Evolutionary conservation across 2,329 filamentous ascomycete genomes (phyloP), one percentile per base, ranked within the genome.

Genomic region (Fusarium xyrophilum): DNA sequence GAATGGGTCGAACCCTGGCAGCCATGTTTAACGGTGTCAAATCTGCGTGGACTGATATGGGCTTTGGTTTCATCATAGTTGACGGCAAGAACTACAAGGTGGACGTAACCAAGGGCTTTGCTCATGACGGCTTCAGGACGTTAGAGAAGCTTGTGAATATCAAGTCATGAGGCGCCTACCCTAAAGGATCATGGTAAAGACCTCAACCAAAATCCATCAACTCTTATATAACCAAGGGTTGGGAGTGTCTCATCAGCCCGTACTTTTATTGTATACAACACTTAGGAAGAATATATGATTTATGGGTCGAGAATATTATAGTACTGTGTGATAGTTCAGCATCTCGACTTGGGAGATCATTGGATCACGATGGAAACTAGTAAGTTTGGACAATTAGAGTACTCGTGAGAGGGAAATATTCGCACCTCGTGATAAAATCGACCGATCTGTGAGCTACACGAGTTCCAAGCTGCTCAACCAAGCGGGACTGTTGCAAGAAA

Each of bases 91-190:
- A 78, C 54, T 88, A 86, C 74, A 89, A 88, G 78, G 75, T 90
- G 25, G 88, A 89, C 69, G 80, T 88, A 19, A 80, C 80, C 5
- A 82, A 82, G 39, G 87, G 85, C 2, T 88, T 86, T 79, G 85
- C 85, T 25, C 80, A 89, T 50, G 88, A 90, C 40, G 80, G 84
- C 7, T 89, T 89, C 43, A 81, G 80, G 56, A 85, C 85, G 6
- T 74, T 90, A 55, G 88, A 90, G 76, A 82, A 84, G 66, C 73
- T 90, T 39, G 81, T 86, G 33, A 73, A 73, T 21, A 72, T 75
- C 42, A 65, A 74, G 53, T 44, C 60, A n/a, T 74, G 25, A 66
- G 27, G 4, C 44, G 11, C 43, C 25, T 56, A 50, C 50, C 44
- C 53, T 47, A 21, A 43, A 51, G 44, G 6, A 13, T 13, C 7